Conservation (phyloP, 2,329 filamentous ascomycete species). For the Anthostomella pinea region DNA sequence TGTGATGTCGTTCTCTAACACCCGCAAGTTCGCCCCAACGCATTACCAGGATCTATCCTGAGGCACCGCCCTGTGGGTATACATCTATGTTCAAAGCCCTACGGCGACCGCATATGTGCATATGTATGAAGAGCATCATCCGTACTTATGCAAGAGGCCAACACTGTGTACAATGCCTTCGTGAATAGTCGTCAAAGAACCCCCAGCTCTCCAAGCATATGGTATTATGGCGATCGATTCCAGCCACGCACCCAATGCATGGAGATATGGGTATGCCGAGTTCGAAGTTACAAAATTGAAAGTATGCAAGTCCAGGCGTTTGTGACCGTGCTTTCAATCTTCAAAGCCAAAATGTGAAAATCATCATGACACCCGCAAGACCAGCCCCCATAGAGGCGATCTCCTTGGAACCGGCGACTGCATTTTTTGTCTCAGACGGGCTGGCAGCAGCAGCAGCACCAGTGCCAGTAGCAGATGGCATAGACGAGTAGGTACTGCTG, state of each 20-base stretch:
- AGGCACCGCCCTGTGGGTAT: no score
- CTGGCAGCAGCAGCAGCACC: conserved; percentile 27
- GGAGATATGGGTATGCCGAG: conserved; percentile 2
- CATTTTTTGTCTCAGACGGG: conserved; percentile 36
- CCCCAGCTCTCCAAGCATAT: no score
- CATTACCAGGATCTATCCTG: no score
- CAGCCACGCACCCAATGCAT: background rate
- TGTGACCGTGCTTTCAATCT: background rate
- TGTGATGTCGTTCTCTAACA: no score
- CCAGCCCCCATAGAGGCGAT: conserved; percentile 49
- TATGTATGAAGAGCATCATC: no score
- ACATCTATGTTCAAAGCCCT: no score
- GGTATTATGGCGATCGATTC: conserved; percentile 2
- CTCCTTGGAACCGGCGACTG: conserved; percentile 44
- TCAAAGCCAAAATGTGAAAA: conserved; percentile 51
- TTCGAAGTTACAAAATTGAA: background rate
- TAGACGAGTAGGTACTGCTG: conserved; percentile 27
- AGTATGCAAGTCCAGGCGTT: background rate
- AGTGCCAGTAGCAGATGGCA: conserved; percentile 32
- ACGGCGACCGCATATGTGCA: no score
- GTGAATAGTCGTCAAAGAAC: no score
- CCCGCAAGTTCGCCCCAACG: no score
- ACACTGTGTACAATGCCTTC: conserved; percentile 9
- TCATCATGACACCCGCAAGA: conserved; percentile 49
- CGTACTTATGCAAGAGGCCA: conserved; percentile 5